Evolutionary conservation across 108 stramenopile genomes (phyloP), one percentile per base, ranked within the genome.

Genomic region (Nannochloropsis salina): DNA sequence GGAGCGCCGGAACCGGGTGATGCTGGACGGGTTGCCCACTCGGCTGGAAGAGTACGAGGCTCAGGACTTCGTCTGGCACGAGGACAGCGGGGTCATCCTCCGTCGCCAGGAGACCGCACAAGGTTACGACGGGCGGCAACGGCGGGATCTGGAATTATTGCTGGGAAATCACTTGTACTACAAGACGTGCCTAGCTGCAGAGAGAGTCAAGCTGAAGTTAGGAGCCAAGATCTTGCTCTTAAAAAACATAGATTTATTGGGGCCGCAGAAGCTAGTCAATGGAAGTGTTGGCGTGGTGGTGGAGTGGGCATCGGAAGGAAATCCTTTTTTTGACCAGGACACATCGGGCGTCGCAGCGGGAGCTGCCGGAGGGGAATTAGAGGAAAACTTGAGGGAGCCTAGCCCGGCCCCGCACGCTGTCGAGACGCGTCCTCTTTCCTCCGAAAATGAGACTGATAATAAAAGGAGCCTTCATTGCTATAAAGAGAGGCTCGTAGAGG

Each of bases 11-110:
- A 74, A 74, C n/a, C 15, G n/a, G 61, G 15, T 74, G 61, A 74
- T 74, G 61, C 61, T 74, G 5, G 61, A 74, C n/a, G 0, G 20
- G 3, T 74, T 74, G n/a, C 20, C 15, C 61, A n/a, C 61, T 0
- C 61, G 20, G 20, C n/a, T 74, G 61, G 61, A 74, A n/a, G 61
- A 74, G n/a, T 74, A 74, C 61, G 61, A 74, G 20, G n/a, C 61
- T 15, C 61, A 74, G 15, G 61, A 74, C 61, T 74, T 74, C 61
- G 61, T 74, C n/a, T 74, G 61, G 61, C 61, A 74, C n/a, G 61
- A 74, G 61, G 8, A 74, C 61, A 74, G 20, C 15, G 61, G 61
- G 20, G 61, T n/a, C 3, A 74, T 74, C 61, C 61, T 74, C 61
- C 15, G 61, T 15, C 15, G 61, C 20, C 20, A n/a, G 8, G 20